Evolutionary conservation across 2,329 filamentous ascomycete genomes (phyloP), one percentile per base, ranked within the genome.

Genomic region (Diplodia scrobiculata): DNA sequence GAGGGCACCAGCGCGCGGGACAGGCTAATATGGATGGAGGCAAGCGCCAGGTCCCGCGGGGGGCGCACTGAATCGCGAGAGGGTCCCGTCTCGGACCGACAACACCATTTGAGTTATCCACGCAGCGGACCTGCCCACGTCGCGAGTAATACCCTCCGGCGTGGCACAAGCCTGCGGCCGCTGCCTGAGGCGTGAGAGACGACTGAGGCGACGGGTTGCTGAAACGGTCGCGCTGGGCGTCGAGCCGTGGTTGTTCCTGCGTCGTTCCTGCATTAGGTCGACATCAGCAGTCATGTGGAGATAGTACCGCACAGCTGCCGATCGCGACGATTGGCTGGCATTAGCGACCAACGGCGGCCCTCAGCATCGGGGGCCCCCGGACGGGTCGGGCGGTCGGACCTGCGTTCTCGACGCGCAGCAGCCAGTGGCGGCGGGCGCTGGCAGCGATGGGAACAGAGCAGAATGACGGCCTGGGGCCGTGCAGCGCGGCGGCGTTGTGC

Each of bases 181-280:
- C 45, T 21, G 27, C 41, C 58, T 62, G 58, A 36, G 58, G 58
- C 58, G 58, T 21, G 38, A 45, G 63, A 41, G n/a, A n/a, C 27
- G 51, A 21, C 32, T 11, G 62, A 6, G 48, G 34, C 38, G 55
- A 32, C 17, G 55, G 34, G 25, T 32, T 53, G 50, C 41, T 66
- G 64, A 66, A 66, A 66, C 64, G 52, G 45, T 66, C 52, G 62
- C 51, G 41, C 34, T 51, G 54, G 29, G 54, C 45, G 27, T 45
- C 47, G 32, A 47, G 64, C 63, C 63, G 38, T 48, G 55, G 65
- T n/a, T 19, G 77, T 78, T 74, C 77, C 77, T 79, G 77, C 77
- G 73, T 71, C 67, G 75, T 77, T 75, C 75, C 75, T 77, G 75
- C 75, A 77, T 77, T 76, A 77, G 76, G 52, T 48, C 48, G 38